Conservation (phyloP, 805 yeast species). For the Hanseniaspora singularis region DNA sequence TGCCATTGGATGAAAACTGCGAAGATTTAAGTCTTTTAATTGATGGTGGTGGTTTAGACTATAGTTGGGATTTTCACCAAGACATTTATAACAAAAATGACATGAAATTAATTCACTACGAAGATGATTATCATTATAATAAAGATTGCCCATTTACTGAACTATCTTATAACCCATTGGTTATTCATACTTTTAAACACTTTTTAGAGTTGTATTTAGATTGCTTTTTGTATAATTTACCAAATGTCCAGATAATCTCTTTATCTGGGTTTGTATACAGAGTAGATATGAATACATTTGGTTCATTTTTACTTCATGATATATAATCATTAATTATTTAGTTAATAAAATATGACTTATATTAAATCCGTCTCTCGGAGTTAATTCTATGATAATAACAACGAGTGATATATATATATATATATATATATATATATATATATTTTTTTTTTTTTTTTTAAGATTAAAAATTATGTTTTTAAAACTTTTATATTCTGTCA, state of each 20-base stretch:
- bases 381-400: no score
- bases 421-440: background rate
- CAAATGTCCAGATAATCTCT: background rate
- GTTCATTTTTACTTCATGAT: constrained; percentile 5
- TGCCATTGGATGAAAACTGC: constrained; percentile 3
- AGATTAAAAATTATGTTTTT: no score
- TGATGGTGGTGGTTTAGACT: constrained; percentile 8
- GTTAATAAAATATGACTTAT: no score
- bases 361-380: no score
- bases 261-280: constrained; percentile 11
- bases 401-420: no score
- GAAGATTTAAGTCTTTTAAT: constrained; percentile 4
- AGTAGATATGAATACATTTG: constrained; percentile 5
- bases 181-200: constrained; percentile 9
- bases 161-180: background rate
- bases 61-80: constrained; percentile 12
- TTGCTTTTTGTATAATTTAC: constrained; percentile 1
- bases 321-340: background rate
- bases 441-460: background rate
- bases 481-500: no score
- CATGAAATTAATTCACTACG: constrained; percentile 10
- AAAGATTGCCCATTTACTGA: background rate
- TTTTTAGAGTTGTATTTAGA: constrained; percentile 11
- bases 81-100: constrained; percentile 6
- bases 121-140: constrained; percentile 4